A percentile compares a stretch with the other conserved stretches of the same genome.
phyloP scores from a whole-genome alignment of 495 filamentous ascomycete genomes.

The Darksidea phi region DNA sequence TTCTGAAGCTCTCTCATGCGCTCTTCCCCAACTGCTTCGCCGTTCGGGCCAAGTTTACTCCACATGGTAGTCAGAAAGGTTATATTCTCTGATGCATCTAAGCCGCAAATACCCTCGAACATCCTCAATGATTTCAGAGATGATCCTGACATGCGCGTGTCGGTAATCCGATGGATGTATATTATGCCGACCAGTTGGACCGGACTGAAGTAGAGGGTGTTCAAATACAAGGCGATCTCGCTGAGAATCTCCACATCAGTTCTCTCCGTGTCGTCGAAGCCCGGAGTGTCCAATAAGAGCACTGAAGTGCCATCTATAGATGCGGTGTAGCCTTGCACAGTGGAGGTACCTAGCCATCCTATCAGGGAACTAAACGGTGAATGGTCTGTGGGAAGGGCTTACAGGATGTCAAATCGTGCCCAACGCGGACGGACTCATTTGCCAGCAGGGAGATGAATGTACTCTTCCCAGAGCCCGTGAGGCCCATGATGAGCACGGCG shows the following conservation, averaged over 20 bases:
- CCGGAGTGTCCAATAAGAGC: constrained; percentile 32
- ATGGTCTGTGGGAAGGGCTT: not conserved
- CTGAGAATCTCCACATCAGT: constrained; percentile 41
- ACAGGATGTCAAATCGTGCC: constrained; percentile 23
- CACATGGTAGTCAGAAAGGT: constrained; percentile 48
- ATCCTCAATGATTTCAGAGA: constrained; percentile 38
- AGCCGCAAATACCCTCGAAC: constrained; percentile 43
- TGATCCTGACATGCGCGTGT: constrained; percentile 41
- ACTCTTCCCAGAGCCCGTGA: constrained; percentile 46
- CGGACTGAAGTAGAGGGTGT: constrained; percentile 32
- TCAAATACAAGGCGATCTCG: constrained; percentile 43
- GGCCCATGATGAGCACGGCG: constrained; percentile 41
- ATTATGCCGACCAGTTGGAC: constrained; percentile 43
- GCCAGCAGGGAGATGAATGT: constrained; percentile 43
- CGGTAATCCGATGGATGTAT: constrained; percentile 47
- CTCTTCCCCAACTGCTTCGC: not conserved
- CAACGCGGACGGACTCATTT: constrained; percentile 36
- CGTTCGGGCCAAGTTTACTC: constrained; percentile 15
- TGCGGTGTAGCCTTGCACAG: too few relatives aligned
- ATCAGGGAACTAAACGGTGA: not conserved
- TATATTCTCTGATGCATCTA: constrained; percentile 37
- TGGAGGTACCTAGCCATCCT: too few relatives aligned
- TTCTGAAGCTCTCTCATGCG: not conserved
- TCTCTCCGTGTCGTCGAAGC: constrained; percentile 29
- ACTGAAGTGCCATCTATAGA: constrained; percentile 13